Evolutionary conservation across 805 yeast genomes (phyloP).

Genomic region (Candida tallmaniae): DNA sequence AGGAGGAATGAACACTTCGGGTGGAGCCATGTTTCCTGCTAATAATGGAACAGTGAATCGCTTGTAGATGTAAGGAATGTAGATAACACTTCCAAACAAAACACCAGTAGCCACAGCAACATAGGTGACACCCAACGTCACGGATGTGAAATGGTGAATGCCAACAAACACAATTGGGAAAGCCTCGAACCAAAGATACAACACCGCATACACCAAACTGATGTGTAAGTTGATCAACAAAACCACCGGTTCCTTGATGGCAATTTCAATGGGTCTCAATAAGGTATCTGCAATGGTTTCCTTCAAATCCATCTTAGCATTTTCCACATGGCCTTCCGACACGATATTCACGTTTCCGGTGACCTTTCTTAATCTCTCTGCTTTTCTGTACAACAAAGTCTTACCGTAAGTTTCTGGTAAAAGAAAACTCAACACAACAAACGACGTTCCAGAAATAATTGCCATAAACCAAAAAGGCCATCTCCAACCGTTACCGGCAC

Average conservation of each 20-base stretch:
- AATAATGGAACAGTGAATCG: slow-evolving; percentile 19
- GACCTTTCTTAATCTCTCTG: slow-evolving; percentile 39
- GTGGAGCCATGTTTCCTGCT: slow-evolving; percentile 22
- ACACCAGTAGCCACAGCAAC: slow-evolving; percentile 46
- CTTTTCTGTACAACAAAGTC: slow-evolving; percentile 45
- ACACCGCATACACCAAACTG: slow-evolving; percentile 48
- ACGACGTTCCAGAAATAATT: slow-evolving; percentile 35
- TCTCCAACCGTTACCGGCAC: slow-evolving; percentile 32
- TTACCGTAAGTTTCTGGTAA: slow-evolving; percentile 47
- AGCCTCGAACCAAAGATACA: slow-evolving; percentile 53
- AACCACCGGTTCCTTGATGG: slow-evolving; percentile 53
- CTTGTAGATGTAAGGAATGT: slow-evolving; percentile 22
- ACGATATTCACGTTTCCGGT: slow-evolving; percentile 47
- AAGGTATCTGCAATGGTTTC: slow-evolving; percentile 26
- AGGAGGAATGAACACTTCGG: slow-evolving; percentile 40
- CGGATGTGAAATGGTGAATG: slow-evolving; percentile 41
- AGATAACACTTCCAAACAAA: slow-evolving; percentile 28
- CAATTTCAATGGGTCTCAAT: slow-evolving; percentile 49
- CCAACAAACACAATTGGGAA: slow-evolving; percentile 47
- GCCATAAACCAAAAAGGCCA: slow-evolving; percentile 52
- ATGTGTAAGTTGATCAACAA: slow-evolving; percentile 48
- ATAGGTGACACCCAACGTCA: slow-evolving; percentile 47
- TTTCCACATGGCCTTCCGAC: slow-evolving; percentile 35
- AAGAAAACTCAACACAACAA: slow-evolving; percentile 31
- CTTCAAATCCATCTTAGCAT: slow-evolving; percentile 15